These are phyloP conservation scores for Populus hybrid DNA, from an alignment of 441 rosid genomes.

Conservation along the genomic window DNA sequence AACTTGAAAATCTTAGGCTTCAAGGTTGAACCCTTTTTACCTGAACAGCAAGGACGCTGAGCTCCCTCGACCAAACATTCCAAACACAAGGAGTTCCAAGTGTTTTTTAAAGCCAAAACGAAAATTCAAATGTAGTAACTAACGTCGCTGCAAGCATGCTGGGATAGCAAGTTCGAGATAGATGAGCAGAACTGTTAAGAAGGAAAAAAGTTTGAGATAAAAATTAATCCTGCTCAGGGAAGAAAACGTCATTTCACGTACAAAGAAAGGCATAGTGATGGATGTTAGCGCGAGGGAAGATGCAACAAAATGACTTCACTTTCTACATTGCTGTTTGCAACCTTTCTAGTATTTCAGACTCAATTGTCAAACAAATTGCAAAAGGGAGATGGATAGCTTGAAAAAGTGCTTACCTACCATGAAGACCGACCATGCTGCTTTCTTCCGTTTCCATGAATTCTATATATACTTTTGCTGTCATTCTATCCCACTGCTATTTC, in stretches of 20 bases:
- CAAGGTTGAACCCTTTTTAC: background rate
- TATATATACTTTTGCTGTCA: constrained; percentile 20
- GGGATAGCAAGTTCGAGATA: no score
- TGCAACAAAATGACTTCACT: background rate
- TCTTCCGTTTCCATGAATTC: constrained; percentile 24
- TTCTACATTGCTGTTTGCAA: background rate
- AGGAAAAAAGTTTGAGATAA: no score
- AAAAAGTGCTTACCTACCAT: background rate
- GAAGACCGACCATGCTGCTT: background rate
- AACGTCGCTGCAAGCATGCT: no score
- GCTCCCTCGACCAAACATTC: background rate
- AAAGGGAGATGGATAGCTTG: constrained; percentile 16
- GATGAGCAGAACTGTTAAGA: no score
- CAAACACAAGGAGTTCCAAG: background rate
- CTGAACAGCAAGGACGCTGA: background rate
- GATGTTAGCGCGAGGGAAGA: no score
- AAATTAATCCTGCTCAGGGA: no score
- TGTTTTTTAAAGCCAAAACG: no score
- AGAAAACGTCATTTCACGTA: no score
- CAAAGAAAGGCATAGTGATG: no score
- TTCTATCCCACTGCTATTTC: constrained; percentile 32
- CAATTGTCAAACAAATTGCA: constrained; percentile 24
- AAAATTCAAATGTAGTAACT: no score
- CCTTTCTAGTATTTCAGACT: no score
- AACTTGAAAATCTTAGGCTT: no score